Conservation (phyloP, 352 stramenopile genomes). For the Blastocystis sp. region DNA sequence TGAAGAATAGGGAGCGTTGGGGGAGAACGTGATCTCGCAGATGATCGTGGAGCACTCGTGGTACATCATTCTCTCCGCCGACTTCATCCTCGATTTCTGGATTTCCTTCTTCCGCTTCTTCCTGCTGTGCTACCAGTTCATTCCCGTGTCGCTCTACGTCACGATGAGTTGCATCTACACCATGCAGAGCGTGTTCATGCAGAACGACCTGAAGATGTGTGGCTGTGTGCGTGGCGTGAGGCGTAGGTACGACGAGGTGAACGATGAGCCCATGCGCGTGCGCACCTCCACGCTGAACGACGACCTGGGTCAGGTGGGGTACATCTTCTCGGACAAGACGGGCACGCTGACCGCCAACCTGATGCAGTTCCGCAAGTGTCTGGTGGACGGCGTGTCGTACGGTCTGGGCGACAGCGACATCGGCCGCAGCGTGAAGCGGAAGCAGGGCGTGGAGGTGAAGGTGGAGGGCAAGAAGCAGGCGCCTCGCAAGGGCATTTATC, state of each 20-base stretch:
- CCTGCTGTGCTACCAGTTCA: conserved; percentile 93
- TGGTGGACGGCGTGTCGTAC: conserved; percentile 87
- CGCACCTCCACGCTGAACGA: conserved; percentile 89
- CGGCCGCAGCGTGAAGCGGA: conserved; percentile 79
- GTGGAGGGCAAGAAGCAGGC: not conserved
- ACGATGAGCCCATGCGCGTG: conserved; percentile 79
- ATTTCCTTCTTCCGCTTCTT: conserved; percentile 83
- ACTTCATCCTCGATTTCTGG: conserved; percentile 25
- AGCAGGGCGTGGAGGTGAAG: conserved; percentile 20
- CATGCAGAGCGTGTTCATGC: conserved; percentile 90
- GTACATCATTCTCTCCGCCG: conserved; percentile 79
- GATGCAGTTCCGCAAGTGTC: conserved; percentile 94
- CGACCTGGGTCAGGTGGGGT: conserved; percentile 93
- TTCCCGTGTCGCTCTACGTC: conserved; percentile 95
- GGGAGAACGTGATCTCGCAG: conserved; percentile 80
- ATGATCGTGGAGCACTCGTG: conserved; percentile 77
- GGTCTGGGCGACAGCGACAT: conserved; percentile 85
- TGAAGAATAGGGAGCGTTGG: conserved; percentile 81
- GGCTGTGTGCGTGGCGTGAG: not conserved
- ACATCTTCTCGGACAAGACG: conserved; percentile 99
- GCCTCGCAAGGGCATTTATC: conserved; percentile 8
- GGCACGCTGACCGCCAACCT: conserved; percentile 99
- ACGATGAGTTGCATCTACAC: conserved; percentile 94
- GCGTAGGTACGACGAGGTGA: conserved; percentile 74
- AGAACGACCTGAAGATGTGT: conserved; percentile 89